Evolutionary conservation across 306 rosid genomes (phyloP).

Genomic region (Fragaria nilgerrensis): DNA sequence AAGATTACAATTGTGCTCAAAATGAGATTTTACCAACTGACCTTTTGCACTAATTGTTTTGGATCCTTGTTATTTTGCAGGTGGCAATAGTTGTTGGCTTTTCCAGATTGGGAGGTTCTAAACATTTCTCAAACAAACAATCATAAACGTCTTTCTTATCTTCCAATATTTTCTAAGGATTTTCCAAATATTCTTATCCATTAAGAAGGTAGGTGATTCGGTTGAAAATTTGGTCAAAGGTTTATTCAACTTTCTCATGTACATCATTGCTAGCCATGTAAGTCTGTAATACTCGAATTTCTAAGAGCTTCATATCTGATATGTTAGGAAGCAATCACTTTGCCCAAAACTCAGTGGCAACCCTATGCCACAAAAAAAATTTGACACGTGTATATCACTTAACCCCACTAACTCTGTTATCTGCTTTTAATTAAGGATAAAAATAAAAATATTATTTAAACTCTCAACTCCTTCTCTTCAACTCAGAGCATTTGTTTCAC

Average conservation of each 20-base stretch:
- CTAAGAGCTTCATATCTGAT: neutral
- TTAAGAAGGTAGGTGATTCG: neutral
- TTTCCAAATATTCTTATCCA: constrained; percentile 8
- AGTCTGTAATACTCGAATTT: neutral
- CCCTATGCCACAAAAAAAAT: too few species aligned
- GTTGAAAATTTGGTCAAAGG: constrained; percentile 11
- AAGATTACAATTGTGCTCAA: too few species aligned
- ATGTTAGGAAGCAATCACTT: too few species aligned
- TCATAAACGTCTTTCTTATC: constrained; percentile 12
- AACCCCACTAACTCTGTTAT: too few species aligned
- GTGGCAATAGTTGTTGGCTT: constrained; percentile 1
- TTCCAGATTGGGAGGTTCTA: neutral
- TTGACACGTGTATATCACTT: too few species aligned
- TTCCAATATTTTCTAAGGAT: constrained; percentile 23
- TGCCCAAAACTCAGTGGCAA: too few species aligned
- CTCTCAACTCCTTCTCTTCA: too few species aligned
- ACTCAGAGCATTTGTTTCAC: too few species aligned
- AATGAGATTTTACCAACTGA: too few species aligned
- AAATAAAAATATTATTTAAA: too few species aligned
- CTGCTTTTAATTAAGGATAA: too few species aligned
- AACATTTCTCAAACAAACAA: neutral
- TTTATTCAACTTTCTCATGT: constrained; percentile 11
- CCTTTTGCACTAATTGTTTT: too few species aligned
- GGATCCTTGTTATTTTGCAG: constrained; percentile 6
- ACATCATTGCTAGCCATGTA: constrained; percentile 24